A percentile compares a stretch with the other conserved stretches of the same genome.
Evolutionary conservation across 371 early-diverging fungal genomes (phyloP).

Genomic region (Actinomortierella ambigua): DNA sequence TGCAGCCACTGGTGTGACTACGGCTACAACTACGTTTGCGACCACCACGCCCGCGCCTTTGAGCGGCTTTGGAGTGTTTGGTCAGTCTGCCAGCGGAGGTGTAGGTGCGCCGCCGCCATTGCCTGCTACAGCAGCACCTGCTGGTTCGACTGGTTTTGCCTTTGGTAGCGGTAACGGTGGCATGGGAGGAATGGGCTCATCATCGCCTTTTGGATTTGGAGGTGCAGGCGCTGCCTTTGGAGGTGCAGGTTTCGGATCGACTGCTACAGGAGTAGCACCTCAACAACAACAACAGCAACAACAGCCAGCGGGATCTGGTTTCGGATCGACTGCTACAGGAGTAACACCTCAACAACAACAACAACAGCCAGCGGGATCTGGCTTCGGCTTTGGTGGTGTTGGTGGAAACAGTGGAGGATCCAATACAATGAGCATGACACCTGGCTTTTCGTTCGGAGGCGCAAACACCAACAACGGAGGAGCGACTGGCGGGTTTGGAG

Average conservation of each 20-base stretch:
- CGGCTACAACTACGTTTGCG: constrained; percentile 3
- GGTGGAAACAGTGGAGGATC: constrained; percentile 1
- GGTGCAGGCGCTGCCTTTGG: constrained; percentile 3
- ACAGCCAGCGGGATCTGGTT: too few species aligned
- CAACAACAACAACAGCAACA: constrained; percentile 12
- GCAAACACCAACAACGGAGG: neutral
- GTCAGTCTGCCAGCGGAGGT: neutral
- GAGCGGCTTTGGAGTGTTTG: constrained; percentile 1
- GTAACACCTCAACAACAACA: too few species aligned
- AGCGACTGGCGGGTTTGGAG: neutral
- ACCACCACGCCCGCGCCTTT: constrained; percentile 2
- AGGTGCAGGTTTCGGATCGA: neutral
- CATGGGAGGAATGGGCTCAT: constrained; percentile 9
- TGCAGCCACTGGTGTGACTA: constrained; percentile 1
- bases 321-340: too few species aligned
- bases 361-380: neutral
- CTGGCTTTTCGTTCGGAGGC: constrained; percentile 7
- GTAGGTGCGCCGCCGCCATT: too few species aligned
- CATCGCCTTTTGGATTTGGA: neutral
- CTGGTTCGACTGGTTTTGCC: constrained; percentile 5
- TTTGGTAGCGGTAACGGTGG: constrained; percentile 7
- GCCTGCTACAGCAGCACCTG: constrained; percentile 1
- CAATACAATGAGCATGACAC: too few species aligned
- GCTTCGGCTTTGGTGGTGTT: constrained; percentile 10
- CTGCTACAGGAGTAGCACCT: constrained; percentile 6